Evolutionary conservation across 2,329 filamentous ascomycete species (phyloP).

Genomic region (Trichoderma lentiforme): DNA sequence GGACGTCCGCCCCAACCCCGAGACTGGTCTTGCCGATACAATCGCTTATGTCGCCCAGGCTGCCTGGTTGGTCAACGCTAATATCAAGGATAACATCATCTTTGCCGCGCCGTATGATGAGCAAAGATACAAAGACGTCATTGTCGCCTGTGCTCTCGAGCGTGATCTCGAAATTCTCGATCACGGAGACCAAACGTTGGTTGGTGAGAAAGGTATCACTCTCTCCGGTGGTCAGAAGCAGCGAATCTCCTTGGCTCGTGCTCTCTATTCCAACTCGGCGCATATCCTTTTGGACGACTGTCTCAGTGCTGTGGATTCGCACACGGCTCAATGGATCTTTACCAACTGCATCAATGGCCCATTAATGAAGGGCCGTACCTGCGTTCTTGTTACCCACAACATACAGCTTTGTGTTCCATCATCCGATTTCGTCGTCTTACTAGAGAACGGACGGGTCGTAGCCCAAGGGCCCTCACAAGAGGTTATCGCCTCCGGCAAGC

Average conservation of each 20-base stretch:
- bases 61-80: conserved; percentile 94
- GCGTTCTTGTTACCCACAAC: conserved; percentile 95
- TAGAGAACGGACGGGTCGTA: conserved; percentile 80
- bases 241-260: conserved; percentile 91
- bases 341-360: conserved; percentile 86
- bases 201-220: conserved; percentile 96
- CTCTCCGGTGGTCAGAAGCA: conserved; percentile 97
- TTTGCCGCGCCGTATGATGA: conserved; percentile 81
- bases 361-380: conserved; percentile 84
- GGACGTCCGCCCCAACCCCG: conserved; percentile 75
- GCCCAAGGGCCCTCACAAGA: conserved; percentile 74
- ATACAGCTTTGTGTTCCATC: conserved; percentile 80
- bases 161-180: conserved; percentile 91
- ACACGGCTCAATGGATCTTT: conserved; percentile 98
- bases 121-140: conserved; percentile 79
- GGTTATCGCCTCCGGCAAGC: conserved; percentile 79
- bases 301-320: conserved; percentile 92
- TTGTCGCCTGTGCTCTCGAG: conserved; percentile 86
- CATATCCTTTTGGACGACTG: conserved; percentile 94
- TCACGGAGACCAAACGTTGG: conserved; percentile 85
- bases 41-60: conserved; percentile 96
- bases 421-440: conserved; percentile 74
- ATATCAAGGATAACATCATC: conserved; percentile 92
- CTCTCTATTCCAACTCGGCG: conserved; percentile 90
- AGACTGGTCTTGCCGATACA: conserved; percentile 83